These are phyloP conservation scores for Hypomontagnella submonticulosa DNA, from an alignment of 495 filamentous ascomycete genomes.

Conservation along the genomic window DNA sequence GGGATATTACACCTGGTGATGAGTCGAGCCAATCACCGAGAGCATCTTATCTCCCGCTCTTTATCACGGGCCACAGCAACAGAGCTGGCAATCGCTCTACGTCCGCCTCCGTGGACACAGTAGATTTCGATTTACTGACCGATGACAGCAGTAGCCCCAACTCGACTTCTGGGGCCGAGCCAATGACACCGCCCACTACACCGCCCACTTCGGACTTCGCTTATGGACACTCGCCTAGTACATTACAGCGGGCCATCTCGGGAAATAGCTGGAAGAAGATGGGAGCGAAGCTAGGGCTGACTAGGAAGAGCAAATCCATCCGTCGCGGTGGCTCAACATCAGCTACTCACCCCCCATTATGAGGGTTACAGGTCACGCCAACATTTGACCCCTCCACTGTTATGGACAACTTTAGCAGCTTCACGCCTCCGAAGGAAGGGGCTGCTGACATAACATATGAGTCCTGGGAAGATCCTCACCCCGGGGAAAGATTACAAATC, in stretches of 20 bases:
- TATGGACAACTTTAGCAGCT: slow-evolving; percentile 36
- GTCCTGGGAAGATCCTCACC: slow-evolving; percentile 61
- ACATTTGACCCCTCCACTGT: slow-evolving; percentile 51
- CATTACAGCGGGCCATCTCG: slow-evolving; percentile 62
- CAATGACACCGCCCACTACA: slow-evolving; percentile 90
- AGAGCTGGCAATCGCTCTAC: slow-evolving; percentile 51
- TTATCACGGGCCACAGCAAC: slow-evolving; percentile 53
- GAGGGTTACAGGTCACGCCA: slow-evolving; percentile 66
- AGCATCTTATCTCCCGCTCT: slow-evolving; percentile 56
- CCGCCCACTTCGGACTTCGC: slow-evolving; percentile 75
- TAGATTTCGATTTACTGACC: slow-evolving; percentile 54
- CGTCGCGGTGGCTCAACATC: slow-evolving; percentile 54
- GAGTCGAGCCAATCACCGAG: slow-evolving; percentile 58
- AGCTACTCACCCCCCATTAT: slow-evolving; percentile 56
- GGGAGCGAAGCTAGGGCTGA: slow-evolving; percentile 78
- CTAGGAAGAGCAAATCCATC: slow-evolving; percentile 63
- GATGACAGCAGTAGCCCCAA: slow-evolving; percentile 64
- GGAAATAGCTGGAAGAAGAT: slow-evolving; percentile 86
- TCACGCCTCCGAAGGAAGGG: slow-evolving; percentile 33
- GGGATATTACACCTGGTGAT: slow-evolving; percentile 47
- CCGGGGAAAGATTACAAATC: slow-evolving; percentile 54
- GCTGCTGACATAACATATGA: slow-evolving; percentile 19
- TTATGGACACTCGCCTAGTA: slow-evolving; percentile 60
- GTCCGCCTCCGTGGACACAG: slow-evolving; percentile 50
- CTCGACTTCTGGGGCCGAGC: slow-evolving; percentile 66